phyloP scores from a whole-genome alignment of 169 alveolate genomes.

The Plasmodium gallinaceum region DNA sequence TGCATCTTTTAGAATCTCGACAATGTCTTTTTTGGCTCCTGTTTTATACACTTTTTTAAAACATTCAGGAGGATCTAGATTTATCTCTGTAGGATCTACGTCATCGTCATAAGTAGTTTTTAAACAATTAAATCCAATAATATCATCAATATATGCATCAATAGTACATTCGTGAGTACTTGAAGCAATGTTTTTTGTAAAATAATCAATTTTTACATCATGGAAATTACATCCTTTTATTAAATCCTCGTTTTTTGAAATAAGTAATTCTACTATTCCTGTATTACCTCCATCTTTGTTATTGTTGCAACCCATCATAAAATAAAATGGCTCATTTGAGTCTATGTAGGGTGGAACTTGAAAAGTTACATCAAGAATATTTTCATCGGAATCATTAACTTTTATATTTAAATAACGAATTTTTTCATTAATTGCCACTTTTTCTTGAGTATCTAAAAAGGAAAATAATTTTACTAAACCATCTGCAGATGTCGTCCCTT shows the following conservation, averaged over 20 bases:
- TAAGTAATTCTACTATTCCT: conserved; percentile 45
- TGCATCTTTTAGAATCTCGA: neutral
- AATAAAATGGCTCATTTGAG: conserved; percentile 23
- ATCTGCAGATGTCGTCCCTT: conserved; percentile 10
- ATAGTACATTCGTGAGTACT: neutral
- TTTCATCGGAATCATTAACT: conserved; percentile 11
- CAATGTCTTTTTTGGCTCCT: neutral
- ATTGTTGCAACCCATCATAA: conserved; percentile 60
- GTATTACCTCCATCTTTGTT: conserved; percentile 33
- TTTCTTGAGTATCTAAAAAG: conserved; percentile 39
- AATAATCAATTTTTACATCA: neutral
- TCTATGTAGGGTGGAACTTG: conserved; percentile 54
- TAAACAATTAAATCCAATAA: conserved; percentile 48
- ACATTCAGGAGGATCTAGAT: conserved; percentile 25
- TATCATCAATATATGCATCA: conserved; percentile 35
- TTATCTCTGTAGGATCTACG: neutral
- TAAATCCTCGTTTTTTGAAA: conserved; percentile 25
- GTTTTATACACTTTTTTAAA: conserved; percentile 23
- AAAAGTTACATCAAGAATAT: conserved; percentile 2
- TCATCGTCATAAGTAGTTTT: conserved; percentile 3
- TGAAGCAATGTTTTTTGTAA: conserved; percentile 1
- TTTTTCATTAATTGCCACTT: neutral
- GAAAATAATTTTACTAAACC: conserved; percentile 20
- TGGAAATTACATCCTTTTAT: conserved; percentile 66
- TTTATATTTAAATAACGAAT: conserved; percentile 1